phyloP scores from a whole-genome alignment of 495 filamentous ascomycete species.

The Hypoxylon fragiforme region DNA sequence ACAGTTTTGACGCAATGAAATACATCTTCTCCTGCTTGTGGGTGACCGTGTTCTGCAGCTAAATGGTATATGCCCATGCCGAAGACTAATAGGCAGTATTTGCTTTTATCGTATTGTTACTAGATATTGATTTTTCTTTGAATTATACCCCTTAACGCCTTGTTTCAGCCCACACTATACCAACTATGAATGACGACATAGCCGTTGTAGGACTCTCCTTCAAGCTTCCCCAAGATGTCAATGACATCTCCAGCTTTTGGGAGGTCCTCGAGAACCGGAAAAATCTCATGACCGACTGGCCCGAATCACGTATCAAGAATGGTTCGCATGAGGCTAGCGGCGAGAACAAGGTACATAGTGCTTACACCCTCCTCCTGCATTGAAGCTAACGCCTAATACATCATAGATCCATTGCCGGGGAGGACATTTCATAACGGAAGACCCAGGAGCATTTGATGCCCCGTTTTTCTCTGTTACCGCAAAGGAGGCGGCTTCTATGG shows the following conservation, averaged over 20 bases:
- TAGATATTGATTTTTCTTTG: no score
- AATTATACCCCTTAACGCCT: no score
- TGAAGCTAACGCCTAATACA: not conserved
- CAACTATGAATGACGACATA: slow-evolving; percentile 8
- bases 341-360: slow-evolving; percentile 2
- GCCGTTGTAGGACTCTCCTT: slow-evolving; percentile 47
- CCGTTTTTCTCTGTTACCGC: slow-evolving; percentile 62
- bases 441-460: slow-evolving; percentile 51
- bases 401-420: slow-evolving; percentile 24
- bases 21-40: no score
- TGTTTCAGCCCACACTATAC: no score
- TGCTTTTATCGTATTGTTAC: no score
- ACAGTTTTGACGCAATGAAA: no score
- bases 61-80: no score
- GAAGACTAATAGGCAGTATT: no score
- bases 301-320: slow-evolving; percentile 33
- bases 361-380: not conserved
- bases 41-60: no score
- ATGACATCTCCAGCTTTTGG: slow-evolving; percentile 41
- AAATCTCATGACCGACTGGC: slow-evolving; percentile 43
- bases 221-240: slow-evolving; percentile 40
- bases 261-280: slow-evolving; percentile 36
- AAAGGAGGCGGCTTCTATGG: slow-evolving; percentile 52
- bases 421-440: slow-evolving; percentile 45
- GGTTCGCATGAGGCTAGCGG: slow-evolving; percentile 30